These are phyloP conservation scores for Macrolepiota fuliginosa DNA, from an alignment of 768 basidiomycete genomes.

Conservation along the genomic window DNA sequence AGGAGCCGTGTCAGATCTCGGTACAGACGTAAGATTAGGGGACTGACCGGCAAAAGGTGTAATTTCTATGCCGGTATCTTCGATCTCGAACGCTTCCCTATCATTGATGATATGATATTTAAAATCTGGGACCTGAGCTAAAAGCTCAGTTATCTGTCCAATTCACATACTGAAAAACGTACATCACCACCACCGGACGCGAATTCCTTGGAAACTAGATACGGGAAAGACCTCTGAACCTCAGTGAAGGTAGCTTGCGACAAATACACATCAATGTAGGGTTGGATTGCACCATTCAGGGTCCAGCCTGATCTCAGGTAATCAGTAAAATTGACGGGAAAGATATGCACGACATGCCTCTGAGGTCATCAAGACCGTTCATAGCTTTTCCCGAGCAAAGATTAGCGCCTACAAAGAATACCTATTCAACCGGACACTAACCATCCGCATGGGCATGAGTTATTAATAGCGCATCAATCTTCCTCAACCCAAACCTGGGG, in stretches of 20 bases:
- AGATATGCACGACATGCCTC: conserved; percentile 46
- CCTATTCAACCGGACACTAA: conserved; percentile 18
- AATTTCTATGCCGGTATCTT: conserved; percentile 57
- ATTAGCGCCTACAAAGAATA: neutral
- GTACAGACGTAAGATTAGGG: neutral
- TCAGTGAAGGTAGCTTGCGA: conserved; percentile 63
- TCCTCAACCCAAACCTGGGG: conserved; percentile 70
- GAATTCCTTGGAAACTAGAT: conserved; percentile 71
- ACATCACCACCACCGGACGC: conserved; percentile 83
- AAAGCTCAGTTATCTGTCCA: neutral
- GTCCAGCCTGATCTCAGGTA: conserved; percentile 62
- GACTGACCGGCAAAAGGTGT: conserved; percentile 64
- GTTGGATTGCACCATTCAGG: conserved; percentile 57
- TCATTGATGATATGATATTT: conserved; percentile 81
- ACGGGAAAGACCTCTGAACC: conserved; percentile 75
- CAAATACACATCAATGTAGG: conserved; percentile 72
- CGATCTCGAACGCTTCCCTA: conserved; percentile 63
- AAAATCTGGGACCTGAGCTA: conserved; percentile 70
- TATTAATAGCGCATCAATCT: conserved; percentile 59
- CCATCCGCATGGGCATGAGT: conserved; percentile 89
- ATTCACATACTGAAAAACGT: conserved; percentile 18
- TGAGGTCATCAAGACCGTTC: conserved; percentile 87
- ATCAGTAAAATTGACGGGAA: conserved; percentile 4
- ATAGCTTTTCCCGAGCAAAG: conserved; percentile 47
- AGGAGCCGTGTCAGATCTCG: neutral